Conservation (phyloP, 371 early-diverging fungal species). For the Mortierella sp. region DNA sequence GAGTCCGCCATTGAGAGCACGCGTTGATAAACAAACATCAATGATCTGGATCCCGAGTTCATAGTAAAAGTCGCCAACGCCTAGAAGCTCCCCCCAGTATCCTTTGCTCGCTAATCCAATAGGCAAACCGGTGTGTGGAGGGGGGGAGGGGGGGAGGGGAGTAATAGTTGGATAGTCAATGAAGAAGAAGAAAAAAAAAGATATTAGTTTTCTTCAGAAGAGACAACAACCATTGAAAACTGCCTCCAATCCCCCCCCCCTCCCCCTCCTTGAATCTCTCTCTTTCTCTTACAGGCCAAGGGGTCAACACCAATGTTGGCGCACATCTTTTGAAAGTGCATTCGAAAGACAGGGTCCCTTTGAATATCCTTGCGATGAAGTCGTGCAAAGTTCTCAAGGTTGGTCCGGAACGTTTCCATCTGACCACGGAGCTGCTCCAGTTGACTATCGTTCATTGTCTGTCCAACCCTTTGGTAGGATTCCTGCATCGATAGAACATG, state of each 20-base stretch:
- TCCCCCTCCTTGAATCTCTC: too few species aligned
- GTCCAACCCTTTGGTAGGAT: conserved; percentile 66
- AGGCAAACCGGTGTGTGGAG: too few species aligned
- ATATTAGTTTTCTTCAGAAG: not conserved
- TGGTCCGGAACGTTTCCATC: conserved; percentile 79
- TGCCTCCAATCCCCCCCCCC: too few species aligned
- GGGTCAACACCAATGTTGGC: conserved; percentile 95
- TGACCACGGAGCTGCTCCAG: conserved; percentile 75
- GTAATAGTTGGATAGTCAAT: too few species aligned
- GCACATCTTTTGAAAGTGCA: conserved; percentile 95
- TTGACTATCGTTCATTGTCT: conserved; percentile 65
- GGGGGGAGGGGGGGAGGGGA: too few species aligned
- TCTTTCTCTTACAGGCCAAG: conserved; percentile 87
- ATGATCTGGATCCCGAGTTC: conserved; percentile 93
- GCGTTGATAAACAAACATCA: conserved; percentile 86
- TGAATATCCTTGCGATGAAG: conserved; percentile 90
- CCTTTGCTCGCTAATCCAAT: conserved; percentile 88
- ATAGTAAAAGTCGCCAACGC: conserved; percentile 98
- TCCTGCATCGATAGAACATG: conserved; percentile 41
- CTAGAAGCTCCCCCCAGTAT: conserved; percentile 92
- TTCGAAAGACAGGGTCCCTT: conserved; percentile 87
- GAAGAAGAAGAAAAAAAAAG: not conserved
- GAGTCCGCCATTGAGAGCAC: conserved; percentile 90
- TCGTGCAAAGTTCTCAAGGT: conserved; percentile 87
- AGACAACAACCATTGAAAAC: conserved; percentile 1